Evolutionary conservation across 2,329 filamentous ascomycete genomes (phyloP), one percentile per base, ranked within the genome.

Genomic region (Diaporthe sp.): DNA sequence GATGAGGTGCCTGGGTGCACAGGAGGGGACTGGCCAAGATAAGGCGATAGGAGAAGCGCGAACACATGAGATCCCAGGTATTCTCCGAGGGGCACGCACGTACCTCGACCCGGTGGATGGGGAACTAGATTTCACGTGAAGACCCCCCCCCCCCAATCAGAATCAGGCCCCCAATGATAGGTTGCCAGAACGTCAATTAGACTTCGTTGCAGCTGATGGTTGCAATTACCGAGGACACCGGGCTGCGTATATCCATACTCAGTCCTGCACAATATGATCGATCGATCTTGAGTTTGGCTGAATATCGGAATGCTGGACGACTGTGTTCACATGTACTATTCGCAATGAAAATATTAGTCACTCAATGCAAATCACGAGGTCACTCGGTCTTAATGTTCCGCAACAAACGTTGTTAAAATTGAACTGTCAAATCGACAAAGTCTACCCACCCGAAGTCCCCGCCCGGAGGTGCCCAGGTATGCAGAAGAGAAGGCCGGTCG

Each of bases 391-490:
- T 9, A 55, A 8, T 3, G 4, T 28, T 55, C 4, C 28, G 28
- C 28, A 28, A 28, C 28, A 28, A 28, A 31, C 4, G 28, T 31
- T 31, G 28, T 4, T 31, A 31, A 4, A 31, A 31, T 31, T 31
- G 4, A 31, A 31, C 3, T 31, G 28, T 31, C 28, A 31, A 55
- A 70, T 39, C 10, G 15, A 20, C 49, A 53, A 55, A 55, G 49
- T 70, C 47, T 55, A 70, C 13, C 49, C 34, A 55, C 65, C 65
- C 65, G 34, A 42, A 70, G 34, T 55, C 65, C 65, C 65, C 65
- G 65, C 65, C 49, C 2, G 65, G 65, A 70, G 65, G 65, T 55
- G 65, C 65, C 65, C 65, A 70, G 65, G 65, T 70, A 55, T 42
- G 65, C 65, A 55, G 65, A 70, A 55, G 65, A 42, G 47, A 70